Percentiles rank a stretch among this genome's conserved stretches.
Conservation (phyloP, 371 early-diverging fungal genomes). For the Saksenaea oblongispora region DNA sequence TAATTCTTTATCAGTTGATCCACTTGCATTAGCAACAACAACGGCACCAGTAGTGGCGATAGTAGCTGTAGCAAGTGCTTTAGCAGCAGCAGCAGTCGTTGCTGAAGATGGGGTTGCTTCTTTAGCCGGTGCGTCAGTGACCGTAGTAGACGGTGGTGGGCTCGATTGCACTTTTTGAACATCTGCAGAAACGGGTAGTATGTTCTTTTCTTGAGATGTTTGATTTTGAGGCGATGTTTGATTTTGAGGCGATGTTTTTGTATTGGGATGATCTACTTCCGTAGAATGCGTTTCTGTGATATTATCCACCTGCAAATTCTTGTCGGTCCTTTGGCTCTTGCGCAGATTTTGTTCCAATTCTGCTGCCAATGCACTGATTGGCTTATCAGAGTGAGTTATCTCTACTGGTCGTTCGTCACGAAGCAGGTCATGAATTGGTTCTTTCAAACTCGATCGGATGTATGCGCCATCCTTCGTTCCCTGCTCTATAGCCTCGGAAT, state of each 20-base stretch:
- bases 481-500: slow-evolving; percentile 5
- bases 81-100: slow-evolving; percentile 10
- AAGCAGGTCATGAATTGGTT: slow-evolving; percentile 18
- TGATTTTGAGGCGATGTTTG: neutral
- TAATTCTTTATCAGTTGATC: too few species aligned
- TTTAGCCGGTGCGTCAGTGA: neutral
- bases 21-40: neutral
- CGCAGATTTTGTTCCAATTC: slow-evolving; percentile 32
- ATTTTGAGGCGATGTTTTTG: neutral
- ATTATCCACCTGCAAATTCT: neutral
- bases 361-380: slow-evolving; percentile 41
- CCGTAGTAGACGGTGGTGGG: neutral
- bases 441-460: slow-evolving; percentile 20
- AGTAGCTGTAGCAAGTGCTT: neutral
- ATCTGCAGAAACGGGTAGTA: neutral
- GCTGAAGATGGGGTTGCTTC: slow-evolving; percentile 14
- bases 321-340: slow-evolving; percentile 4
- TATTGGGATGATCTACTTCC: neutral
- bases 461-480: slow-evolving; percentile 10
- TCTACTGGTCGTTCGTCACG: neutral
- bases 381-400: slow-evolving; percentile 30
- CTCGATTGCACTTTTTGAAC: too few species aligned
- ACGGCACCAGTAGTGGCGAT: slow-evolving; percentile 17
- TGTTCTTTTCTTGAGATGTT: too few species aligned
- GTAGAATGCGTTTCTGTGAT: neutral